Evolutionary conservation across 176 grass and related monocot species (phyloP).

Genomic region (Eleusine indica): DNA sequence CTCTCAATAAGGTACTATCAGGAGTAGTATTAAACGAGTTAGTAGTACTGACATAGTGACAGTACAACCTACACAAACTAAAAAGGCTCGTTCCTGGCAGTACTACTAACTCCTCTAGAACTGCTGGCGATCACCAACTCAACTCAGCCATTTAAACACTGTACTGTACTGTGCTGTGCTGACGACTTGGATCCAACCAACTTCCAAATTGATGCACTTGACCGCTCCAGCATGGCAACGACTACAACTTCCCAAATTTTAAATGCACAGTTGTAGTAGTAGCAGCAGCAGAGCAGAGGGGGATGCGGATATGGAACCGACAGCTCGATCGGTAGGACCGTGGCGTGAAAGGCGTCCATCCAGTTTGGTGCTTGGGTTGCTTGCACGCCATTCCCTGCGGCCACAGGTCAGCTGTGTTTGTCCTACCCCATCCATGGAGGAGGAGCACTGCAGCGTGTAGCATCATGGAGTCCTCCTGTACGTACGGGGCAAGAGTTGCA

Average conservation of each 20-base stretch:
- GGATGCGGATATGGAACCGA: too few species aligned
- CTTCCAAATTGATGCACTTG: neutral
- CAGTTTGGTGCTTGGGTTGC: conserved; percentile 2
- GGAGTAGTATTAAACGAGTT: too few species aligned
- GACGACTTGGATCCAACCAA: conserved; percentile 3
- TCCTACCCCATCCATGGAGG: neutral
- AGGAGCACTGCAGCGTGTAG: too few species aligned
- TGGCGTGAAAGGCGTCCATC: too few species aligned
- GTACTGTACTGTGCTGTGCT: too few species aligned
- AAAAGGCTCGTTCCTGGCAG: neutral
- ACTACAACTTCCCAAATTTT: neutral
- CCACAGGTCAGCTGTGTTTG: neutral
- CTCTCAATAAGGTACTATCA: too few species aligned
- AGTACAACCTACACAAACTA: neutral
- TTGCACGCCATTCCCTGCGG: conserved; percentile 25
- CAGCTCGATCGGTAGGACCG: too few species aligned
- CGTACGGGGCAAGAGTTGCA: too few species aligned
- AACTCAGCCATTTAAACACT: neutral
- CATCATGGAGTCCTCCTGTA: too few species aligned
- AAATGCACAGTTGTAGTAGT: too few species aligned
- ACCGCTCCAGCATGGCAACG: neutral
- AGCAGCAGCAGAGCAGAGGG: too few species aligned
- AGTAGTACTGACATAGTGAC: too few species aligned
- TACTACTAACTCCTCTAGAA: neutral
- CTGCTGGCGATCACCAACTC: neutral